Evolutionary conservation across 331 rosid genomes (phyloP), one percentile per base, ranked within the genome.

Genomic region (Erythrophleum ivorense): DNA sequence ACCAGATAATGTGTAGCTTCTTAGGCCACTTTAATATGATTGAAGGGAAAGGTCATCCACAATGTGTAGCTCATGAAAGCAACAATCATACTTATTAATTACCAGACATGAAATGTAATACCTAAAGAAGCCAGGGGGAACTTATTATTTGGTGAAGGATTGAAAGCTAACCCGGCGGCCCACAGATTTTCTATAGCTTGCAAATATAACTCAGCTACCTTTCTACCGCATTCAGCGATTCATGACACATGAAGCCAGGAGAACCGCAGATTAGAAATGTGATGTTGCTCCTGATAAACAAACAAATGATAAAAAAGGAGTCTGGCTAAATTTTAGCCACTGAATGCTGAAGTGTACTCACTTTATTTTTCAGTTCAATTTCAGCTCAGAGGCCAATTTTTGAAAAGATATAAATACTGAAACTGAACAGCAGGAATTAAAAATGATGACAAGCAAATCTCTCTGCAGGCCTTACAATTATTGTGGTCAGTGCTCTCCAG

Each of bases 361-460:
- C 75, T 67, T 52, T 52, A 3, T 52, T 67, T 67, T 48, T 67
- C 16, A 65, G 59, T 54, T 72, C 66, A 65, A 72, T 57, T 83
- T 76, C 52, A 64, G 19, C 14, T 54, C 40, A 74, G 77, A 62
- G 31, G 33, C 33, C 43, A 12, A 13, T 65, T 66, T 58, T 73
- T 64, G 21, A 84, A 69, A 45, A 54, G 59, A 53, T 43, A 33
- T 19, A 48, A 65, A 41, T 68, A 18, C 33, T 21, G 55, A 69
- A 19, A 69, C 74, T 69, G 54, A 48, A 21, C 75, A 46, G 53
- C 57, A 68, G 54, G 54, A 68, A 68, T 43, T 68, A 36, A 43
- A 67, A 19, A 68, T 41, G 73, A 68, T 68, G 54, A 68, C 55
- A 69, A 69, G n/a, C 19, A 69, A 43, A 45, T 45, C 55, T 69